phyloP scores from a whole-genome alignment of 1,139 yeast species.

The Saccharomyces hybrid region DNA sequence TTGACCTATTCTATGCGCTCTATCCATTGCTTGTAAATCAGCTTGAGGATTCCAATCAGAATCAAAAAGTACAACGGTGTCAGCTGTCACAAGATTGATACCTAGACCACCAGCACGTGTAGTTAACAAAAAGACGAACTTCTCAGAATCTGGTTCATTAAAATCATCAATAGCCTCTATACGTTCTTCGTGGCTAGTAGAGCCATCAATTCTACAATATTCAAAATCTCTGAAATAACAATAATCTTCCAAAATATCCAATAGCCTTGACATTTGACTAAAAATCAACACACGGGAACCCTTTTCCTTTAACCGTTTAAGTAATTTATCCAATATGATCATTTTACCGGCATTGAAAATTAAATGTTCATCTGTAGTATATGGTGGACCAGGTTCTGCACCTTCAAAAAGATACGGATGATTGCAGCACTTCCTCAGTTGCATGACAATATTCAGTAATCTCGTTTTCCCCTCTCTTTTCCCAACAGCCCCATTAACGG shows the following conservation, averaged over 20 bases:
- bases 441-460: conserved; percentile 73
- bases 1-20: conserved; percentile 84
- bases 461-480: conserved; percentile 71
- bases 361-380: conserved; percentile 74
- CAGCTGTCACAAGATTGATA: conserved; percentile 70
- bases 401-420: conserved; percentile 81
- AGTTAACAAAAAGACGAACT: conserved; percentile 64
- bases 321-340: conserved; percentile 60
- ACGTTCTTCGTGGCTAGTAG: conserved; percentile 71
- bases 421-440: conserved; percentile 73
- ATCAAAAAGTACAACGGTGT: conserved; percentile 64
- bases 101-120: conserved; percentile 89
- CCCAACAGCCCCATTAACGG: conserved; percentile 73
- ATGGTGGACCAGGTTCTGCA: conserved; percentile 85
- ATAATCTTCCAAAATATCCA: conserved; percentile 74
- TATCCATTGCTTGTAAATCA: conserved; percentile 81
- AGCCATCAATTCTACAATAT: conserved; percentile 77
- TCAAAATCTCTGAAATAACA: conserved; percentile 59
- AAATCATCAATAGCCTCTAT: conserved; percentile 70
- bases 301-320: conserved; percentile 54
- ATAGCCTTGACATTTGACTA: conserved; percentile 75
- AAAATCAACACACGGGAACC: conserved; percentile 73
- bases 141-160: conserved; percentile 60
- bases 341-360: conserved; percentile 66
- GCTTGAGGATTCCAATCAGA: conserved; percentile 89